These are phyloP conservation scores for Euphorbia lathyris DNA, from an alignment of 345 rosid genomes.

Conservation along the genomic window DNA sequence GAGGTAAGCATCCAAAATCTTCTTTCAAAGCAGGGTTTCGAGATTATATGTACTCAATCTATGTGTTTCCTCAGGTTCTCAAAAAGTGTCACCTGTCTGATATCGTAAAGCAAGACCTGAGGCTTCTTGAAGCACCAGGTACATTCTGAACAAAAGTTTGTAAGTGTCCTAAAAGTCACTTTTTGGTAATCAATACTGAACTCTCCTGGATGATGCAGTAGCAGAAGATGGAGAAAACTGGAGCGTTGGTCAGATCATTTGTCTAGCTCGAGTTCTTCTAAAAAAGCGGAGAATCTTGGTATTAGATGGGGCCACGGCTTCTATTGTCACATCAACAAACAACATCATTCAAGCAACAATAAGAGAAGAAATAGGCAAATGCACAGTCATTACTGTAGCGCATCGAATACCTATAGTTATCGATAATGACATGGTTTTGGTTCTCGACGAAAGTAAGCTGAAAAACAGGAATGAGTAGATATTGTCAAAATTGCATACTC, in stretches of 20 bases:
- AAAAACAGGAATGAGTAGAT: background rate
- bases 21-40: background rate
- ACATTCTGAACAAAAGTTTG: background rate
- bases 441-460: slow-evolving; percentile 66
- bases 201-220: slow-evolving; percentile 40
- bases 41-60: background rate
- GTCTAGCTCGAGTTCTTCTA: slow-evolving; percentile 72
- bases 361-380: slow-evolving; percentile 61
- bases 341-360: slow-evolving; percentile 71
- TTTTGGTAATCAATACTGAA: background rate
- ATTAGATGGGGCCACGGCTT: slow-evolving; percentile 85
- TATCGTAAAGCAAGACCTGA: slow-evolving; percentile 46
- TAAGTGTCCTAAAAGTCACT: background rate
- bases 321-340: slow-evolving; percentile 79
- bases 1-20: slow-evolving; percentile 32
- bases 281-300: slow-evolving; percentile 68
- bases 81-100: slow-evolving; percentile 54
- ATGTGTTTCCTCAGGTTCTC: slow-evolving; percentile 35
- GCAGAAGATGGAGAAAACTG: slow-evolving; percentile 89
- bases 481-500: background rate
- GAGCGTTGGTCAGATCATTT: slow-evolving; percentile 88
- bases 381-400: slow-evolving; percentile 83
- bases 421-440: slow-evolving; percentile 80
- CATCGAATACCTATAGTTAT: slow-evolving; percentile 81
- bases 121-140: slow-evolving; percentile 63